Percentiles rank a stretch among this genome's conserved stretches.
Evolutionary conservation across 352 stramenopile genomes (phyloP).

Genomic region (Globisporangium acanthophoron): DNA sequence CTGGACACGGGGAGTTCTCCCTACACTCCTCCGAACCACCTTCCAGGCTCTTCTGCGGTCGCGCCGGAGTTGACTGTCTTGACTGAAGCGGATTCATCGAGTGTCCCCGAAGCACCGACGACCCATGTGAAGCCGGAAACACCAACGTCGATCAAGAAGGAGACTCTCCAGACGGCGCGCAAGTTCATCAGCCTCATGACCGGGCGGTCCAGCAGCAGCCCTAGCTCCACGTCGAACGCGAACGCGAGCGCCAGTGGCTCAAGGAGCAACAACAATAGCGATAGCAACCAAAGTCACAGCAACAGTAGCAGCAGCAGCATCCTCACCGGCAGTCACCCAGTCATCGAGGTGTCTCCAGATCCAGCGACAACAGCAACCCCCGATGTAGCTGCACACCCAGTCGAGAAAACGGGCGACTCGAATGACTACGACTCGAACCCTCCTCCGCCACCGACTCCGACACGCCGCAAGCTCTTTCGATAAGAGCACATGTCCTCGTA

Average conservation of each 20-base stretch:
- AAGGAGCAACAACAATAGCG: constrained; percentile 9
- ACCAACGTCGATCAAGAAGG: constrained; percentile 12
- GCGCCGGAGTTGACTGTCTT: background rate
- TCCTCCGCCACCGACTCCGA: constrained; percentile 1
- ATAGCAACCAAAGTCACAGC: constrained; percentile 6
- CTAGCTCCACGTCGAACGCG: background rate
- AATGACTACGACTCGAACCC: constrained; percentile 1
- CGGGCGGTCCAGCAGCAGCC: constrained; percentile 12
- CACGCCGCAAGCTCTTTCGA: constrained; percentile 7
- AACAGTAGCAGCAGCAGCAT: constrained; percentile 10
- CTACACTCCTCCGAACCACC: constrained; percentile 3
- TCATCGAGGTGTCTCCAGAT: background rate
- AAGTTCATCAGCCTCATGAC: constrained; percentile 25
- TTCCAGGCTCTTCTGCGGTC: background rate
- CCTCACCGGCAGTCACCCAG: constrained; percentile 1
- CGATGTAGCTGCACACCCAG: background rate
- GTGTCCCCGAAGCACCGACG: background rate
- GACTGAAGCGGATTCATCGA: background rate
- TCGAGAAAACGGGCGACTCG: background rate
- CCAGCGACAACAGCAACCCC: background rate
- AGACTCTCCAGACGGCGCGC: constrained; percentile 10
- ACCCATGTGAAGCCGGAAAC: background rate
- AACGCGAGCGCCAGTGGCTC: constrained; percentile 6
- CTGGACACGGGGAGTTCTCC: constrained; percentile 9
- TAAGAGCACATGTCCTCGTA: background rate